Evolutionary conservation across 2,329 filamentous ascomycete genomes (phyloP).

Genomic region (Orbilia ellipsospora): DNA sequence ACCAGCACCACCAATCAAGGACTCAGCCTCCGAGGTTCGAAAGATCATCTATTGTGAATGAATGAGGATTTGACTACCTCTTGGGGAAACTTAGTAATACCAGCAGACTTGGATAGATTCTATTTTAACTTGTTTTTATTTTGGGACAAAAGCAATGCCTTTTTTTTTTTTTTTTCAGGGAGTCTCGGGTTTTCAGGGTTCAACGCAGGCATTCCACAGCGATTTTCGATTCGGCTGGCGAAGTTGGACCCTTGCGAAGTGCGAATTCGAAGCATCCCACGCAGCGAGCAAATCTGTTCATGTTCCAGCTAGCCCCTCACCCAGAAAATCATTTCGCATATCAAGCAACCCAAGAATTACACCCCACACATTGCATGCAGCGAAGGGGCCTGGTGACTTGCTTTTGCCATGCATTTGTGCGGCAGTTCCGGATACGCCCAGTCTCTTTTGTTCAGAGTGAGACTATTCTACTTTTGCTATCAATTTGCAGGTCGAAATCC

Average conservation of each 20-base stretch:
- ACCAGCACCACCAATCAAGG: background rate
- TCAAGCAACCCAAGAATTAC: conserved; percentile 14
- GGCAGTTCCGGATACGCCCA: conserved; percentile 18
- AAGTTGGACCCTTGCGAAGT: conserved; percentile 28
- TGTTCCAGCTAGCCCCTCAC: conserved; percentile 23
- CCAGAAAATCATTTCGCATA: conserved; percentile 32
- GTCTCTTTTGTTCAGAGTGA: background rate
- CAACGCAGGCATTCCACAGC: background rate
- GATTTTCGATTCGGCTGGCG: conserved; percentile 22
- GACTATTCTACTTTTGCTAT: conserved; percentile 23
- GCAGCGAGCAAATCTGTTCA: background rate
- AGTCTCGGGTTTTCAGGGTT: background rate
- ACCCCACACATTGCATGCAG: conserved; percentile 40
- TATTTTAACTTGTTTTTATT: conserved; percentile 3
- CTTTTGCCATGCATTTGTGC: conserved; percentile 26
- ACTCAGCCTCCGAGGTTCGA: too few relatives aligned
- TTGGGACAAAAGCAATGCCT: background rate
- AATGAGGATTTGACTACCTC: background rate
- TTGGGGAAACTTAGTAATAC: background rate
- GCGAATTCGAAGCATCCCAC: conserved; percentile 40
- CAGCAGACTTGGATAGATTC: background rate
- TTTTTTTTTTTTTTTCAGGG: too few relatives aligned
- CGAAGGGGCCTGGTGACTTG: conserved; percentile 32
- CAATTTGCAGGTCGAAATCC: conserved; percentile 1
- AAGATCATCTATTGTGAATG: too few relatives aligned